Conservation (phyloP, 1,284 basidiomycete genomes). For the Apiotrichum porosum region DNA sequence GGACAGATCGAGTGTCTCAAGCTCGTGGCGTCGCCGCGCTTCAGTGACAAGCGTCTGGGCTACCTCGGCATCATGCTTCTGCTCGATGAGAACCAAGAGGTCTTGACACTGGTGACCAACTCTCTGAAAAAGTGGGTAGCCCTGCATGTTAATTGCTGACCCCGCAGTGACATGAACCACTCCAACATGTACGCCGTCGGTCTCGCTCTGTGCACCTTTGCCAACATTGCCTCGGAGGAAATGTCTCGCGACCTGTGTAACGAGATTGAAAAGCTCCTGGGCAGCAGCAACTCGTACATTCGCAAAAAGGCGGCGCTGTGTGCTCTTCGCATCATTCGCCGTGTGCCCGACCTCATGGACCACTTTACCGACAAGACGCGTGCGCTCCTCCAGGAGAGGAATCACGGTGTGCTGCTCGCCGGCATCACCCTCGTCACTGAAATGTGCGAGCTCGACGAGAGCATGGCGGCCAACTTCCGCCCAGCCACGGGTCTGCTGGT, state of each 20-base stretch:
- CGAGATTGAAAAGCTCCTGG: conserved; percentile 95
- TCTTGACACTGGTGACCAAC: conserved; percentile 95
- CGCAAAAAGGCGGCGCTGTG: conserved; percentile 98
- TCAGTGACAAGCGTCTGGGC: conserved; percentile 93
- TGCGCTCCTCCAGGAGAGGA: conserved; percentile 87
- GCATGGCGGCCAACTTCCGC: conserved; percentile 79
- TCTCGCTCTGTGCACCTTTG: conserved; percentile 94
- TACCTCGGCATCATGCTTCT: conserved; percentile 98
- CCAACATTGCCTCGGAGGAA: conserved; percentile 97
- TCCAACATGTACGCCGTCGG: conserved; percentile 99
- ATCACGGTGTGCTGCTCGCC: conserved; percentile 92
- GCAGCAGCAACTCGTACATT: conserved; percentile 97
- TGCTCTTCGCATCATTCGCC: conserved; percentile 91
- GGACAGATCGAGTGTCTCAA: conserved; percentile 99
- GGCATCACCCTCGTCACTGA: conserved; percentile 93
- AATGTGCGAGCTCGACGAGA: conserved; percentile 78
- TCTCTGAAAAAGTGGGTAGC: conserved; percentile 88
- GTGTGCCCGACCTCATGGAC: conserved; percentile 93
- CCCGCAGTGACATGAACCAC: conserved; percentile 92
- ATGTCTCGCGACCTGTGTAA: conserved; percentile 96
- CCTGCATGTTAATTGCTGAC: not conserved
- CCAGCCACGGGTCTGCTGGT: conserved; percentile 91
- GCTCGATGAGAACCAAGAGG: conserved; percentile 96
- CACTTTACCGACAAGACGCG: conserved; percentile 88
- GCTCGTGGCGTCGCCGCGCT: conserved; percentile 94